Percentiles rank a stretch among this genome's conserved stretches.
These are phyloP conservation scores for Grifola frondosa DNA, from an alignment of 1,284 basidiomycete species.

Conservation along the genomic window DNA sequence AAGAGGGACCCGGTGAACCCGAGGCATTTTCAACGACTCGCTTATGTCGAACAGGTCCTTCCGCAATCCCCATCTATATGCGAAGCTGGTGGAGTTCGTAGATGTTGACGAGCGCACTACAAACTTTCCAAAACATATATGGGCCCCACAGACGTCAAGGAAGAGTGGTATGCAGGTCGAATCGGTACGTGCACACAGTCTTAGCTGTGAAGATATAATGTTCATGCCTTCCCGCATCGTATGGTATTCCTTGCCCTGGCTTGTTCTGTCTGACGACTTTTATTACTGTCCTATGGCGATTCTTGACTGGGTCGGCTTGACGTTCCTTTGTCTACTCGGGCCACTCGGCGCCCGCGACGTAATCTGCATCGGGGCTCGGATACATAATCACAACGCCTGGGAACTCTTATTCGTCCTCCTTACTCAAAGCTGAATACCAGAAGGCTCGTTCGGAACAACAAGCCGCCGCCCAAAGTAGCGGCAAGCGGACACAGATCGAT, in stretches of 20 bases:
- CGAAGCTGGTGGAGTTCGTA: constrained; percentile 89
- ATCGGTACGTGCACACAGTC: constrained; percentile 51
- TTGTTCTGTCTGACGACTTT: too few relatives aligned
- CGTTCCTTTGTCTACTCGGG: too few relatives aligned
- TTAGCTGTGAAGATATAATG: too few relatives aligned
- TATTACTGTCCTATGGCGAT: too few relatives aligned
- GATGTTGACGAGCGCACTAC: constrained; percentile 84
- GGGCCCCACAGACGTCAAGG: constrained; percentile 65
- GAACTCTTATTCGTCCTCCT: not conserved
- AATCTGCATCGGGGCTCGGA: too few relatives aligned
- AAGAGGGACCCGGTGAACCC: constrained; percentile 62
- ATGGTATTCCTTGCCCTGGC: not conserved
- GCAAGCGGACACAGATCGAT: constrained; percentile 58
- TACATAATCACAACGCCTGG: not conserved
- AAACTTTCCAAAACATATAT: constrained; percentile 71
- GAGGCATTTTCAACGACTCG: constrained; percentile 94
- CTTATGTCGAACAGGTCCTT: constrained; percentile 89
- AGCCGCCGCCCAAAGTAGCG: constrained; percentile 44
- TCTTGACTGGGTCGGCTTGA: too few relatives aligned
- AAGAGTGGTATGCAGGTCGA: constrained; percentile 68
- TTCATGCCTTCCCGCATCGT: not conserved
- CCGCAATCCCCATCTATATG: constrained; percentile 92
- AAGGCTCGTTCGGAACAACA: constrained; percentile 59
- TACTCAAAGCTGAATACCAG: constrained; percentile 44
- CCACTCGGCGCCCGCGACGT: too few relatives aligned